Evolutionary conservation across 2,329 filamentous ascomycete species (phyloP).

Genomic region (Aspergillus sergii): DNA sequence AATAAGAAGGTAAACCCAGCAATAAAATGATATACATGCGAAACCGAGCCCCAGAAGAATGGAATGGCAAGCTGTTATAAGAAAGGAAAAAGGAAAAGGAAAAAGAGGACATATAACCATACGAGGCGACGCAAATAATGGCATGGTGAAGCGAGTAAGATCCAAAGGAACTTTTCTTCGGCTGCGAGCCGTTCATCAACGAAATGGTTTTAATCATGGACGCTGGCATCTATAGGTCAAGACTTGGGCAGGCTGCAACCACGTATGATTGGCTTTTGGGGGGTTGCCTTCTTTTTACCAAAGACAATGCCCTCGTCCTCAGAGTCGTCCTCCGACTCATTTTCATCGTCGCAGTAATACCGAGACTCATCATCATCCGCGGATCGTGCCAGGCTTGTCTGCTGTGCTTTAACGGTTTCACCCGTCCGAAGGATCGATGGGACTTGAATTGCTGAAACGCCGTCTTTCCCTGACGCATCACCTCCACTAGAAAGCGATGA

Average conservation of each 20-base stretch:
- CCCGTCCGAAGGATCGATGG: constrained; percentile 45
- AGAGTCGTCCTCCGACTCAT: constrained; percentile 41
- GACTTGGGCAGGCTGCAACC: constrained; percentile 15
- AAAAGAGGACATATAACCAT: not conserved
- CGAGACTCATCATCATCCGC: constrained; percentile 41
- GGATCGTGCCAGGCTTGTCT: constrained; percentile 22
- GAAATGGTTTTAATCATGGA: not conserved
- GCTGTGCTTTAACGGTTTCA: constrained; percentile 43
- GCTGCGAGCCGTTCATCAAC: not conserved
- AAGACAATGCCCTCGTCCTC: constrained; percentile 48
- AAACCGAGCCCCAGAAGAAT: constrained; percentile 10
- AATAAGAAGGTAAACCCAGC: constrained; percentile 8
- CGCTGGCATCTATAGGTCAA: constrained; percentile 3
- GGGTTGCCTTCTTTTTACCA: constrained; percentile 36
- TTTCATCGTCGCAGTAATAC: constrained; percentile 47
- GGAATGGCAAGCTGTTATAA: constrained; percentile 3
- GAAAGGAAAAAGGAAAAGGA: not conserved
- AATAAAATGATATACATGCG: constrained; percentile 26
- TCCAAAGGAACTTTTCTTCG: not conserved
- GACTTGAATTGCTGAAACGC: constrained; percentile 28
- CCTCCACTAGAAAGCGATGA: constrained; percentile 49
- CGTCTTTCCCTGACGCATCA: constrained; percentile 30
- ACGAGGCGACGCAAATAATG: not conserved
- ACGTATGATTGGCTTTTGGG: constrained; percentile 25
- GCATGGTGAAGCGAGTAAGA: not conserved